Evolutionary conservation across 1,284 basidiomycete genomes (phyloP).

Genomic region (Malassezia pachydermatis): DNA sequence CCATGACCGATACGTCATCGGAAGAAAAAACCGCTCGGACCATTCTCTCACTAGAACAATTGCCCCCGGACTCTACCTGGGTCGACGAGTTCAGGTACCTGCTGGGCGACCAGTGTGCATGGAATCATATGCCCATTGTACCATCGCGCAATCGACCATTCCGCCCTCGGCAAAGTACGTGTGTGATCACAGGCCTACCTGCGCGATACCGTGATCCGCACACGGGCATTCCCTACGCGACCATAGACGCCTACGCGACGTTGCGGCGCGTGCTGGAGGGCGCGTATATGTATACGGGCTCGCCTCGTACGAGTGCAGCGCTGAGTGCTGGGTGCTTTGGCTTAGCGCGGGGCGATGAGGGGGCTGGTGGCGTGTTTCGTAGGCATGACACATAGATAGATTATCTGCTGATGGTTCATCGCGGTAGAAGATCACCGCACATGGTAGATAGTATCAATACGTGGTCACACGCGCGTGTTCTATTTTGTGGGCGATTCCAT

Average conservation of each 20-base stretch:
- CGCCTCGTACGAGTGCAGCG: conserved; percentile 17
- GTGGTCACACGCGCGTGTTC: background rate
- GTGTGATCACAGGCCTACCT: conserved; percentile 51
- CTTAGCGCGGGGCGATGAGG: conserved; percentile 18
- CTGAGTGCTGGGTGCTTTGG: conserved; percentile 24
- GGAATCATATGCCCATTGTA: conserved; percentile 49
- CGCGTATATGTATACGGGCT: conserved; percentile 27
- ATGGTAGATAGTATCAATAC: background rate
- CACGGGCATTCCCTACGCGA: conserved; percentile 65
- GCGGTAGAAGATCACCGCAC: background rate
- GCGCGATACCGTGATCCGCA: conserved; percentile 63
- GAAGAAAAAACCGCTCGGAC: conserved; percentile 26
- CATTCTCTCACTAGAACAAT: conserved; percentile 25
- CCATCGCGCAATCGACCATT: conserved; percentile 49
- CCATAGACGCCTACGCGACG: conserved; percentile 58
- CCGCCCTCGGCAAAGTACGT: conserved; percentile 46
- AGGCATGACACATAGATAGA: background rate
- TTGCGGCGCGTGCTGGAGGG: conserved; percentile 58
- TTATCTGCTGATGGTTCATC: background rate
- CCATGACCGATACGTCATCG: too few relatives aligned
- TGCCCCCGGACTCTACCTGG: conserved; percentile 51
- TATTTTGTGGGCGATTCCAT: too few relatives aligned
- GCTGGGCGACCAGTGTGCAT: conserved; percentile 57
- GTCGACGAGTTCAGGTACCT: conserved; percentile 62
- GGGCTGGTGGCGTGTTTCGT: conserved; percentile 20